A percentile compares a stretch with the other conserved stretches of the same genome.
Evolutionary conservation across 2,329 filamentous ascomycete genomes (phyloP).

Genomic region (Myrmaecium sp.): DNA sequence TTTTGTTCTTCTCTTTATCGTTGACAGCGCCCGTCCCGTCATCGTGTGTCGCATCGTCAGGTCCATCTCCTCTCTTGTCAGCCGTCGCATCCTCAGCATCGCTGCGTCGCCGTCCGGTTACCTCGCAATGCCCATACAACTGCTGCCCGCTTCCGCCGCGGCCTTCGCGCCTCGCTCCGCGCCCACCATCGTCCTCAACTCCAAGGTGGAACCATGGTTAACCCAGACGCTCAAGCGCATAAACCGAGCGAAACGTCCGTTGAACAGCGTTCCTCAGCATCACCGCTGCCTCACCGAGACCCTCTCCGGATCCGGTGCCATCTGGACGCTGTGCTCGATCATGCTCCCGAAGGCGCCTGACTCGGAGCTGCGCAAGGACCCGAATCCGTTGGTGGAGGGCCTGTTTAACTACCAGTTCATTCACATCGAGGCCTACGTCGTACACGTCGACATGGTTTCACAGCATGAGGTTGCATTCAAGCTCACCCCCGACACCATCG

Average conservation of each 20-base stretch:
- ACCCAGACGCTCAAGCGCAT: constrained; percentile 93
- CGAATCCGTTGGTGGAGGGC: constrained; percentile 68
- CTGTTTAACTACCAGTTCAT: constrained; percentile 86
- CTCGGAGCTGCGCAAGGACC: constrained; percentile 63
- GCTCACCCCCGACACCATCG: constrained; percentile 87
- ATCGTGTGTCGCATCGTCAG: constrained; percentile 21
- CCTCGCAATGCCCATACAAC: constrained; percentile 67
- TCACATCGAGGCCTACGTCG: constrained; percentile 91
- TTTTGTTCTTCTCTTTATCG: constrained; percentile 18
- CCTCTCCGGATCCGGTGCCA: constrained; percentile 71
- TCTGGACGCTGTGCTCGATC: constrained; percentile 86
- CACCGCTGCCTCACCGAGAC: constrained; percentile 91
- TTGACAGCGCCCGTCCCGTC: constrained; percentile 15
- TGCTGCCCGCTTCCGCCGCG: constrained; percentile 86
- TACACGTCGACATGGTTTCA: constrained; percentile 97
- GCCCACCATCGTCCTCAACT: constrained; percentile 84
- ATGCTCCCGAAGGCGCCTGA: constrained; percentile 87
- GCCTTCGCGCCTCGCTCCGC: constrained; percentile 89
- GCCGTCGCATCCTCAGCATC: constrained; percentile 13
- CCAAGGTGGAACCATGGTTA: constrained; percentile 90
- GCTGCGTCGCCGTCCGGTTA: constrained; percentile 9
- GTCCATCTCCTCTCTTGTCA: constrained; percentile 6
- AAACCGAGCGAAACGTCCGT: constrained; percentile 87
- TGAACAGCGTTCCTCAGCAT: constrained; percentile 94
- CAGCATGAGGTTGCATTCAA: constrained; percentile 97